These are phyloP conservation scores for Sporothrix dimorphospora DNA, from an alignment of 2,329 filamentous ascomycete species.

Conservation along the genomic window DNA sequence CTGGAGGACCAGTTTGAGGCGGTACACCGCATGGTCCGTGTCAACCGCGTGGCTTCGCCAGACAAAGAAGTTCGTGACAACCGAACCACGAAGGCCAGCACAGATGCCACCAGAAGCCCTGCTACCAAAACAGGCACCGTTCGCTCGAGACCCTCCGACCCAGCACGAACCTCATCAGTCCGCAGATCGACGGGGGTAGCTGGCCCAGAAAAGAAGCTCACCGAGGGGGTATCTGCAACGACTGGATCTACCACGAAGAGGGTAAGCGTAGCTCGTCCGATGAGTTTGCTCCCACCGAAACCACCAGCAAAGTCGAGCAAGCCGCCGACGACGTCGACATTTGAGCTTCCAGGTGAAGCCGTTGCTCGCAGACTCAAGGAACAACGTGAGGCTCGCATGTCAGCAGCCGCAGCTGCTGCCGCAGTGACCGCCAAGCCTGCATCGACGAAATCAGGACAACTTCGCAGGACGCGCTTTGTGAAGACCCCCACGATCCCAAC, in stretches of 20 bases:
- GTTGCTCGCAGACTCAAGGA: constrained; percentile 61
- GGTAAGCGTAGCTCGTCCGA: constrained; percentile 41
- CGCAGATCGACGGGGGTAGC: constrained; percentile 50
- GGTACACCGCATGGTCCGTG: constrained; percentile 47
- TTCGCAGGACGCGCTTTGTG: constrained; percentile 49
- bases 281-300: constrained; percentile 52
- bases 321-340: constrained; percentile 57
- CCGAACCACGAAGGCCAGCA: not conserved
- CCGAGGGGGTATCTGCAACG: constrained; percentile 31
- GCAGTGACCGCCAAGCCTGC: constrained; percentile 24
- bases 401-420: constrained; percentile 35
- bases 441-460: constrained; percentile 39
- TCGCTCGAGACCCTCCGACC: constrained; percentile 44
- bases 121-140: constrained; percentile 44
- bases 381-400: constrained; percentile 59
- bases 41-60: constrained; percentile 42
- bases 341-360: constrained; percentile 66
- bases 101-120: constrained; percentile 26
- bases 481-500: constrained; percentile 57
- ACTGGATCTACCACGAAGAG: constrained; percentile 36
- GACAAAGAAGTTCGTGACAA: constrained; percentile 37
- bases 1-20: constrained; percentile 65
- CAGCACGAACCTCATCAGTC: constrained; percentile 40
- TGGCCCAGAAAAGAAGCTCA: constrained; percentile 38
- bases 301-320: constrained; percentile 57